Evolutionary conservation across 148 eudicot genomes (phyloP).

Genomic region (Bassia scoparia): DNA sequence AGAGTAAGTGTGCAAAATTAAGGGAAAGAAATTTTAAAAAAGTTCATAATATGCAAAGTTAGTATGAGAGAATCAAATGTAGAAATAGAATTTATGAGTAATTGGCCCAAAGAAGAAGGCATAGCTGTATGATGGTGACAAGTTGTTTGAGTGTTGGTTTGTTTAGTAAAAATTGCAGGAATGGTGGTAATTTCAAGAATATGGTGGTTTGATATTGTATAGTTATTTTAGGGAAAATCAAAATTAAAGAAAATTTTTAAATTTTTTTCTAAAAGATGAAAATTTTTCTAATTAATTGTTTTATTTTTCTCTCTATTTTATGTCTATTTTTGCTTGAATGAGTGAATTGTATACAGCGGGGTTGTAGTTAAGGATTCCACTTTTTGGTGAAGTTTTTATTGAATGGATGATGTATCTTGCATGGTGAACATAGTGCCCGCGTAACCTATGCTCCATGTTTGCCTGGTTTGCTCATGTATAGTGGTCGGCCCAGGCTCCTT

Average conservation of each 20-base stretch:
- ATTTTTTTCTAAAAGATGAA: background rate
- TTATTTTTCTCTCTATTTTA: too few relatives aligned
- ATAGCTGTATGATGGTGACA: conserved; percentile 23
- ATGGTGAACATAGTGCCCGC: too few relatives aligned
- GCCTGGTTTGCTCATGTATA: too few relatives aligned
- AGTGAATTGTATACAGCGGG: too few relatives aligned
- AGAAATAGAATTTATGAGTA: conserved; percentile 24
- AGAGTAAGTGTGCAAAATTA: conserved; percentile 10
- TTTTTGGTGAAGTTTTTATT: too few relatives aligned
- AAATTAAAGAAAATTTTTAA: background rate
- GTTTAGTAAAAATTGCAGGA: conserved; percentile 19
- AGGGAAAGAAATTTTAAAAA: conserved; percentile 10
- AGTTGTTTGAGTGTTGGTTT: conserved; percentile 32
- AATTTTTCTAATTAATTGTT: too few relatives aligned
- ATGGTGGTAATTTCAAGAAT: conserved; percentile 14
- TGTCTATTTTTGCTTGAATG: too few relatives aligned
- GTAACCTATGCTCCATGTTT: too few relatives aligned
- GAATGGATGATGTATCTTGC: too few relatives aligned
- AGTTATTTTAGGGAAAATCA: background rate
- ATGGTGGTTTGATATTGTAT: background rate
- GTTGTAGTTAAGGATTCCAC: too few relatives aligned
- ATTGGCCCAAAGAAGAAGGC: conserved; percentile 26
- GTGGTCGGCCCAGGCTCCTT: too few relatives aligned
- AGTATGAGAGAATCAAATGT: conserved; percentile 15
- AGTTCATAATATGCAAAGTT: conserved; percentile 13